phyloP scores from a whole-genome alignment of 176 grass and related monocot genomes.

The Sorghum bicolor region DNA sequence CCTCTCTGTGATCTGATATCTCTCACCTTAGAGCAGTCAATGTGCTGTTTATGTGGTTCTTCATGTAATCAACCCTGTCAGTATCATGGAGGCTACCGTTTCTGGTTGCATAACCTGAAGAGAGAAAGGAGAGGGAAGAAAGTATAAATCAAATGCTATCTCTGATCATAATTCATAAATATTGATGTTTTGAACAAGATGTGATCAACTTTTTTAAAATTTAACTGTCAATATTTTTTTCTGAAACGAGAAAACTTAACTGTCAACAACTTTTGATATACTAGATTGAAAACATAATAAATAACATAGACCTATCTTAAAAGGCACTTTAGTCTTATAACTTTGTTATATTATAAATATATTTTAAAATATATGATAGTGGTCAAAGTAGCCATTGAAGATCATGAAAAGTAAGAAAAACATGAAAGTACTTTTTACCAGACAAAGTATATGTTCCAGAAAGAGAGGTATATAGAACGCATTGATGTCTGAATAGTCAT shows the following conservation, averaged over 20 bases:
- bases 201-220: neutral
- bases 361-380: neutral
- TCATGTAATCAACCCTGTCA: constrained; percentile 55
- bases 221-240: neutral
- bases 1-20: neutral
- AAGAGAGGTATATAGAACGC: neutral
- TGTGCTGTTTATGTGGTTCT: constrained; percentile 40
- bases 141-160: neutral
- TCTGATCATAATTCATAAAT: neutral
- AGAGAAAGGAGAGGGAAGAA: neutral
- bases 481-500: neutral
- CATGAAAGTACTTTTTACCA: neutral
- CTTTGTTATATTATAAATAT: neutral
- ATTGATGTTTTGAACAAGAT: no score
- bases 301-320: neutral
- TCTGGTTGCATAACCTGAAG: constrained; percentile 28
- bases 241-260: neutral
- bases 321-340: neutral
- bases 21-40: constrained; percentile 49
- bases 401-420: neutral
- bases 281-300: neutral
- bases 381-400: neutral
- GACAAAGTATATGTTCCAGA: neutral
- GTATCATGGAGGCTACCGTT: constrained; percentile 46
- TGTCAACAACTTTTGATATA: neutral